These are phyloP conservation scores for Leucogyrophana mollusca DNA, from an alignment of 768 basidiomycete genomes.

Conservation along the genomic window DNA sequence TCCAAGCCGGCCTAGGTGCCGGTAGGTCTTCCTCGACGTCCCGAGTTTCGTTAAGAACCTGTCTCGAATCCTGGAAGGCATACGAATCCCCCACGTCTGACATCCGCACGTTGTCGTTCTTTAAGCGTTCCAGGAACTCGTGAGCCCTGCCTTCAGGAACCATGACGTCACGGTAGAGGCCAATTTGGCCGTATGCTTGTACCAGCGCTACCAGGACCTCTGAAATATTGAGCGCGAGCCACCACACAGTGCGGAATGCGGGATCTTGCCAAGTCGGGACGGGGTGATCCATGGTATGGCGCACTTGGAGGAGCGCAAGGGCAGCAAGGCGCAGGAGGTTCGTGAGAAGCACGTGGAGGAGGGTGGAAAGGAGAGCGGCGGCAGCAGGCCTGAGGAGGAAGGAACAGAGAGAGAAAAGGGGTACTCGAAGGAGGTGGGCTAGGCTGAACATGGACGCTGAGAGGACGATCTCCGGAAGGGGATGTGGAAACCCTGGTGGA, in stretches of 20 bases:
- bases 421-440: conserved; percentile 30
- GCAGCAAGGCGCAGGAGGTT: conserved; percentile 54
- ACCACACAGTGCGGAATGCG: conserved; percentile 72
- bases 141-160: conserved; percentile 42
- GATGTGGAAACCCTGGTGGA: conserved; percentile 52
- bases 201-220: conserved; percentile 63
- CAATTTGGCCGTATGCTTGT: conserved; percentile 71
- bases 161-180: conserved; percentile 68
- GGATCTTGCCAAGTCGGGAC: conserved; percentile 53
- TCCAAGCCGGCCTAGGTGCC: background rate
- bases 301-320: conserved; percentile 52
- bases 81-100: conserved; percentile 8
- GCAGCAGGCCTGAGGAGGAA: conserved; percentile 22
- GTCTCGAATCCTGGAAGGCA: conserved; percentile 12
- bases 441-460: conserved; percentile 53
- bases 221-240: conserved; percentile 67
- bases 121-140: conserved; percentile 35
- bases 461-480: conserved; percentile 63
- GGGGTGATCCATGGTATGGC: conserved; percentile 38
- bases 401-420: conserved; percentile 34
- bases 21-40: conserved; percentile 22
- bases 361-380: conserved; percentile 36
- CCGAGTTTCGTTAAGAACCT: conserved; percentile 6
- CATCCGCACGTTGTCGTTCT: conserved; percentile 10
- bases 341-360: conserved; percentile 49